These are phyloP conservation scores for Monilinia fructigena DNA, from an alignment of 2,329 filamentous ascomycete species.

Conservation along the genomic window DNA sequence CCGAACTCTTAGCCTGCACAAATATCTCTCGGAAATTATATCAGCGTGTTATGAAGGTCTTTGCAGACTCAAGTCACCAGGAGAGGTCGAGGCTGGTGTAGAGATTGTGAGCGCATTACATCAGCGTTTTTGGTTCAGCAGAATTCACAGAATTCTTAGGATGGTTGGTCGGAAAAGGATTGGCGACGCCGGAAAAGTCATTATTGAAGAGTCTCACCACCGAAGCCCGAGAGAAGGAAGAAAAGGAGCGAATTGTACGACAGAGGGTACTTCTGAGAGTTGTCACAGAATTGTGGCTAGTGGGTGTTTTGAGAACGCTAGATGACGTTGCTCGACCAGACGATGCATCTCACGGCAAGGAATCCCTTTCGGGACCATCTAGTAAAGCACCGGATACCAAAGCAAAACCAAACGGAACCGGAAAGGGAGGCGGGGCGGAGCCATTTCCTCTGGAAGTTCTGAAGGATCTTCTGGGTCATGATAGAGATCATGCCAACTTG, in stretches of 20 bases:
- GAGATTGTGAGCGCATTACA: slow-evolving; percentile 95
- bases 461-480: slow-evolving; percentile 91
- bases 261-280: slow-evolving; percentile 85
- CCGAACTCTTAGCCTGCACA: slow-evolving; percentile 84
- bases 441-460: slow-evolving; percentile 97
- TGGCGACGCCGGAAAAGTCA: slow-evolving; percentile 86
- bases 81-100: slow-evolving; percentile 87
- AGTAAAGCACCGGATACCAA: slow-evolving; percentile 63
- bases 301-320: slow-evolving; percentile 80
- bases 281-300: slow-evolving; percentile 94
- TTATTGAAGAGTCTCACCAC: slow-evolving; percentile 73
- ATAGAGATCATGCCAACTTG: slow-evolving; percentile 87
- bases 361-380: slow-evolving; percentile 45
- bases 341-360: slow-evolving; percentile 55
- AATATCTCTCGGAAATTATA: slow-evolving; percentile 96
- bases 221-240: slow-evolving; percentile 88
- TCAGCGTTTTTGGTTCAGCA: slow-evolving; percentile 86
- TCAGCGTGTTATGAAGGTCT: slow-evolving; percentile 93
- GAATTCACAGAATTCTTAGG: slow-evolving; percentile 91
- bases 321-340: slow-evolving; percentile 63
- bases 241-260: slow-evolving; percentile 85
- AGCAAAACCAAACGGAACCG: slow-evolving; percentile 52
- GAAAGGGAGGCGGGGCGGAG: slow-evolving; percentile 69
- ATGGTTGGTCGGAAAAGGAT: slow-evolving; percentile 87
- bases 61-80: slow-evolving; percentile 84